Evolutionary conservation across 768 basidiomycete genomes (phyloP).

Genomic region (Leccinellum albellum): DNA sequence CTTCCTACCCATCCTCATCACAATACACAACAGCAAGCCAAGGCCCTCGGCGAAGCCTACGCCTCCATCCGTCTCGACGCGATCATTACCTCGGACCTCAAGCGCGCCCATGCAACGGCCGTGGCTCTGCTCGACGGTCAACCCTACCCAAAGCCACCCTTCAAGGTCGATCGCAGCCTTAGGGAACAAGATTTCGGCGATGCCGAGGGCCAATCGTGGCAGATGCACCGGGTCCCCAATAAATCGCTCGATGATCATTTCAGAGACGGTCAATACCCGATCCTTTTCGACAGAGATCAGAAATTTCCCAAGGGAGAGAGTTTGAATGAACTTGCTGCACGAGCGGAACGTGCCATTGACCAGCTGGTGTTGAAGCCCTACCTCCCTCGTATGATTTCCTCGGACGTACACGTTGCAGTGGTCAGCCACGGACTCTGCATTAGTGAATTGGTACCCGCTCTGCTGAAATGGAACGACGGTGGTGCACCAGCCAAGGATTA

Average conservation of each 20-base stretch:
- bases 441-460: constrained; percentile 49
- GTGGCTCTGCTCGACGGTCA: constrained; percentile 51
- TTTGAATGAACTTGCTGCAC: constrained; percentile 52
- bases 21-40: constrained; percentile 51
- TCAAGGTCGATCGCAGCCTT: constrained; percentile 48
- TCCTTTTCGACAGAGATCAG: constrained; percentile 40
- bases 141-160: constrained; percentile 40
- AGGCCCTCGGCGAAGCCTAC: constrained; percentile 55
- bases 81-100: constrained; percentile 65
- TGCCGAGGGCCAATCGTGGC: constrained; percentile 62
- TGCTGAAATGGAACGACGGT: constrained; percentile 43
- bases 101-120: constrained; percentile 62
- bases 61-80: constrained; percentile 44
- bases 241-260: constrained; percentile 45
- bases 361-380: constrained; percentile 52
- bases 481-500: constrained; percentile 31
- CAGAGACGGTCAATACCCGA: constrained; percentile 51
- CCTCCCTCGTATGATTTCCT: constrained; percentile 40
- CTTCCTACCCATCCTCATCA: not conserved
- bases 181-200: constrained; percentile 69
- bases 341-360: constrained; percentile 51
- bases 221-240: constrained; percentile 20
- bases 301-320: constrained; percentile 74
- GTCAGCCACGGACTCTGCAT: constrained; percentile 79
- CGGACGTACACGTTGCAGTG: constrained; percentile 55